Evolutionary conservation across 192 early-diverging fungal genomes (phyloP).

Genomic region (Haplosporangium gracile): DNA sequence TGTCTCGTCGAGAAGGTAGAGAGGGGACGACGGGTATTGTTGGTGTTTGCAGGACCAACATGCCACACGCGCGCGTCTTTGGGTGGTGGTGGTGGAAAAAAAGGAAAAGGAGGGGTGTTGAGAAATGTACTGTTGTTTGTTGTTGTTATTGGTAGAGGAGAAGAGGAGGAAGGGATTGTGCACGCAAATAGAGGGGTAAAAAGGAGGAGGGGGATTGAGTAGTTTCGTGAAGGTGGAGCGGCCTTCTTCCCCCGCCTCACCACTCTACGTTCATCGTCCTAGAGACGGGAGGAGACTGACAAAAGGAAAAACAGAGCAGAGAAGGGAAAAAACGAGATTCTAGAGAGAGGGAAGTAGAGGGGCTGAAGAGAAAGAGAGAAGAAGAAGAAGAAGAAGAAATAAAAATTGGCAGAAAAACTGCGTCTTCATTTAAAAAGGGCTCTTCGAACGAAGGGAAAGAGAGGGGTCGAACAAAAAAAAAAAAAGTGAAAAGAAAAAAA

Average conservation of each 20-base stretch:
- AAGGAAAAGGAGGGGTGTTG: background rate
- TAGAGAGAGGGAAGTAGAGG: background rate
- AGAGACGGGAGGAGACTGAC: no score
- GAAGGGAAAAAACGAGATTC: background rate
- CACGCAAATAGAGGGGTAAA: background rate
- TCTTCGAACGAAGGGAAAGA: no score
- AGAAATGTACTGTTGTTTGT: background rate
- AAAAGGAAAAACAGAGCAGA: background rate
- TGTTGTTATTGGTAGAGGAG: background rate
- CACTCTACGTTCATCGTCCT: no score
- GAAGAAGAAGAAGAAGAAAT: background rate
- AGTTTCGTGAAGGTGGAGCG: background rate
- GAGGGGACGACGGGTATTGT: background rate
- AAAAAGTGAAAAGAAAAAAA: no score
- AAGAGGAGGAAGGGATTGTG: background rate
- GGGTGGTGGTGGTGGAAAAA: background rate
- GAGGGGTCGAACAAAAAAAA: no score
- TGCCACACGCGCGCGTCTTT: background rate
- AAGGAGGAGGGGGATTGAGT: background rate
- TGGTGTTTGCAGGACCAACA: background rate
- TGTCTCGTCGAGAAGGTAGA: background rate
- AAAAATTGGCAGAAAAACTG: no score
- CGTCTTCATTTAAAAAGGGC: no score
- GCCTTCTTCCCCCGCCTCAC: no score
- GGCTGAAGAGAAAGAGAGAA: background rate